Base-by-base conservation (phyloP, 2,329 filamentous ascomycete species). In the Sphaerulina musiva region DNA sequence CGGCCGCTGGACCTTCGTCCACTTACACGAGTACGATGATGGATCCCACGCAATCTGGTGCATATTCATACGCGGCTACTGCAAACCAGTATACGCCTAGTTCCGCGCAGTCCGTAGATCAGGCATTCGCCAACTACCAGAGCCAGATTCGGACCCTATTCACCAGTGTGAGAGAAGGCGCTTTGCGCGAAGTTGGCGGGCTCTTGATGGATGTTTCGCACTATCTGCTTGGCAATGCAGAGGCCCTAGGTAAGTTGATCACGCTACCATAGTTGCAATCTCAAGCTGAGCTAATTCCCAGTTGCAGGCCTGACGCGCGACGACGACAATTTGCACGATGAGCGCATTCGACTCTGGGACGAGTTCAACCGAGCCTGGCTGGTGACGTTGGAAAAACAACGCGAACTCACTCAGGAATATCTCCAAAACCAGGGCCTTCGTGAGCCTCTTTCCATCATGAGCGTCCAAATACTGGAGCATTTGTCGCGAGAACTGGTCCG, bases 281-380 rank as follows among this genome's bases (percentile, higher is more conserved):
- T 43, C 26, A 46, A 56, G 54, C 54, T 56, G 54, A 56, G 51
- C 57, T 56, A 54, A 63, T 57, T 38, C 36, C 38, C 50, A 60
- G 53, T 42, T 44, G 59, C 72, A 95, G 90, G 89, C 55, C 82
- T 97, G 64, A 85, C 87, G 61, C 83, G 85, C 66, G 91, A 97
- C 74, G 86, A 95, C 69, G 82, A 87, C 67, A 78, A 78, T 50
- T 79, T 89, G 53, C 84, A 93, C 66, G 74, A 79, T 53, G 85
- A 93, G 63, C 84, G 90, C 52, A 80, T 95, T 61, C 85, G 85
- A 66, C 75, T 97, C 6, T 98, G 93, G 93, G 84, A 87, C 64
- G 87, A 96, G 62, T 95, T 97, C 74, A 97, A 98, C 71, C 80
- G 89, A 55, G 90, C 88, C 55, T 97, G 92, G 92, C 79, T 96